Evolutionary conservation across 305 asterid genomes (phyloP).

Genomic region (Solanum hybrid): DNA sequence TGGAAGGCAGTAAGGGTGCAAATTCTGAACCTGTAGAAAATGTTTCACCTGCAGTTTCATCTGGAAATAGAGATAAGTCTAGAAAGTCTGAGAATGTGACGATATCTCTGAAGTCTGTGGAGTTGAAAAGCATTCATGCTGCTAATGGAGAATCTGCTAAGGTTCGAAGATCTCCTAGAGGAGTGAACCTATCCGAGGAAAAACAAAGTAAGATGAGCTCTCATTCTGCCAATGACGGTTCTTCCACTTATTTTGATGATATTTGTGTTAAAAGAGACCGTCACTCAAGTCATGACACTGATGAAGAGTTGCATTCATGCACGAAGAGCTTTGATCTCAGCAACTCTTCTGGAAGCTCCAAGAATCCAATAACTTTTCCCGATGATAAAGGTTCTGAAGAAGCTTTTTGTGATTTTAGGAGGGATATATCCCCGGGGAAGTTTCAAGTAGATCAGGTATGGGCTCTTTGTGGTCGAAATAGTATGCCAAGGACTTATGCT

Average conservation of each 20-base stretch:
- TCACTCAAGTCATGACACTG: background rate
- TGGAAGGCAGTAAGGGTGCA: slow-evolving; percentile 3
- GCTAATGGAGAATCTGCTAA: slow-evolving; percentile 1
- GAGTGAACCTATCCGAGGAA: slow-evolving; percentile 6
- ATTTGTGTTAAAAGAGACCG: background rate
- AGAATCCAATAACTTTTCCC: slow-evolving; percentile 1
- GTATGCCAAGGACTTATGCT: slow-evolving; percentile 21
- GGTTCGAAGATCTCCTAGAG: slow-evolving; percentile 36
- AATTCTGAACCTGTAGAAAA: slow-evolving; percentile 5
- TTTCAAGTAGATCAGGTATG: slow-evolving; percentile 16
- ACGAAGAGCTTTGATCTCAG: background rate
- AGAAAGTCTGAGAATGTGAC: background rate
- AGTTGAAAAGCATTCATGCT: slow-evolving; percentile 6
- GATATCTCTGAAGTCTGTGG: slow-evolving; percentile 25
- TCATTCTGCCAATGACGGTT: background rate
- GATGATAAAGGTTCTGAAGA: slow-evolving; percentile 4
- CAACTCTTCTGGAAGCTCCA: background rate
- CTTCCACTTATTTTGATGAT: slow-evolving; percentile 4
- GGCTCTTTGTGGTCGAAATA: slow-evolving; percentile 17
- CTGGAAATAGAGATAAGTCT: background rate
- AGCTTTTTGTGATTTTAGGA: slow-evolving; percentile 10
- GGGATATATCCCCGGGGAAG: slow-evolving; percentile 7
- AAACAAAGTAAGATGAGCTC: background rate
- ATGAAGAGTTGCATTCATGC: background rate
- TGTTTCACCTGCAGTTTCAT: background rate